Conservation (phyloP, 805 yeast genomes). For the Wickerhamiella dianesei region DNA sequence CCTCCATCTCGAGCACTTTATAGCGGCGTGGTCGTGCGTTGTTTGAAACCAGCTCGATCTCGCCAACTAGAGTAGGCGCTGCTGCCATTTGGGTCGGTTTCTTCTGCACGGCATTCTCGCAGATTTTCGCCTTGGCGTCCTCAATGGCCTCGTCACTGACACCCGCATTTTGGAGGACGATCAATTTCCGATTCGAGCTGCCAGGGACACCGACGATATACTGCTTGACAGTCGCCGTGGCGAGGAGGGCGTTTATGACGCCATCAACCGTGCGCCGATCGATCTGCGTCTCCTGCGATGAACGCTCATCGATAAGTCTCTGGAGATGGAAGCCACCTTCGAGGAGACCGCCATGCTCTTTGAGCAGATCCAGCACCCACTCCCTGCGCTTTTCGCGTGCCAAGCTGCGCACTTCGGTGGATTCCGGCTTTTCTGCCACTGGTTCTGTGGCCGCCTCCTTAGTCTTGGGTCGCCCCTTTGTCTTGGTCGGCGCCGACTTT, state of each 20-base stretch:
- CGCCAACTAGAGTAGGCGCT: slow-evolving; percentile 7
- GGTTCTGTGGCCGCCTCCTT: not conserved
- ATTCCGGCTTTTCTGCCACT: not conserved
- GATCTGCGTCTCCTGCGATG: slow-evolving; percentile 27
- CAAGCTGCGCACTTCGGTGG: not conserved
- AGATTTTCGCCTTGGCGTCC: slow-evolving; percentile 10
- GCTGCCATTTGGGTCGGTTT: slow-evolving; percentile 1
- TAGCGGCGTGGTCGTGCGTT: not conserved
- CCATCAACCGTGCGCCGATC: slow-evolving; percentile 43
- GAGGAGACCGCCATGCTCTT: slow-evolving; percentile 34
- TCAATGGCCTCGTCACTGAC: slow-evolving; percentile 17
- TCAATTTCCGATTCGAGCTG: slow-evolving; percentile 17
- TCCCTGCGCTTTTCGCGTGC: slow-evolving; percentile 29
- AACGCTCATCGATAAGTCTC: slow-evolving; percentile 28
- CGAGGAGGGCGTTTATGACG: slow-evolving; percentile 30
- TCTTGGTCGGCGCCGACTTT: too few species aligned
- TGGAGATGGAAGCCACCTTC: slow-evolving; percentile 32
- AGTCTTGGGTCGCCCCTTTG: too few species aligned
- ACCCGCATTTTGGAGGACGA: slow-evolving; percentile 20
- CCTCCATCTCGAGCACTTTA: not conserved
- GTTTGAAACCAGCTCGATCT: not conserved
- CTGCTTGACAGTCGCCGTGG: slow-evolving; percentile 24
- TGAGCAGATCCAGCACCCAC: slow-evolving; percentile 31
- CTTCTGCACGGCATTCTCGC: slow-evolving; percentile 7
- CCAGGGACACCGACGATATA: slow-evolving; percentile 19